Percentiles rank a stretch among this genome's conserved stretches.
These are phyloP conservation scores for Meredithiella fracta DNA, from an alignment of 2,329 filamentous ascomycete genomes.

Conservation along the genomic window DNA sequence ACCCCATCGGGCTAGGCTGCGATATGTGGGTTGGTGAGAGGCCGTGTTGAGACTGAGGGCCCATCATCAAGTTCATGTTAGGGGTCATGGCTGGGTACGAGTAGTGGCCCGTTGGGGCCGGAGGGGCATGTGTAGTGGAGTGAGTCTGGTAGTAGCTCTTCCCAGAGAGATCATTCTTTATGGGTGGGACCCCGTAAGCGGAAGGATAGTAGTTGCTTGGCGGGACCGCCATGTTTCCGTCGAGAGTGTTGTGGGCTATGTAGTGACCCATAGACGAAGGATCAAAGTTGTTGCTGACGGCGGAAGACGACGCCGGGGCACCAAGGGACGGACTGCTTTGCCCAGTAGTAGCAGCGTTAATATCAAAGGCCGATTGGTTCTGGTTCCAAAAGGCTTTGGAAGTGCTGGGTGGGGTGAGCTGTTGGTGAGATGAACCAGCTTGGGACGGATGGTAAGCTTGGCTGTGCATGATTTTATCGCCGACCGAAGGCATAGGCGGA, in stretches of 20 bases:
- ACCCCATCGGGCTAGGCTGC: not conserved
- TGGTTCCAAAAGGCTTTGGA: conserved; percentile 31
- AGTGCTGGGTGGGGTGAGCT: conserved; percentile 31
- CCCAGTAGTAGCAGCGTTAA: conserved; percentile 24
- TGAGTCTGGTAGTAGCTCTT: conserved; percentile 6
- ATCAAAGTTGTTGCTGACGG: conserved; percentile 24
- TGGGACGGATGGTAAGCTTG: conserved; percentile 6
- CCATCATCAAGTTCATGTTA: not conserved
- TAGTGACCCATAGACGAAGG: conserved; percentile 16
- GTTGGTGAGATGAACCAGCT: conserved; percentile 20
- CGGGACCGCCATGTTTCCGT: not conserved
- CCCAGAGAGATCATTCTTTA: not conserved
- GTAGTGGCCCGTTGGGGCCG: not conserved
- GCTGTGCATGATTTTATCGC: conserved; percentile 11
- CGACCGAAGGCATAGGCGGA: conserved; percentile 29
- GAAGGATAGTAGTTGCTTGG: not conserved
- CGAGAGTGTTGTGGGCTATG: not conserved
- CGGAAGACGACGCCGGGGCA: conserved; percentile 22
- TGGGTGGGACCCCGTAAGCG: not conserved
- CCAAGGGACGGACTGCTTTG: conserved; percentile 32
- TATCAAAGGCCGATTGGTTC: conserved; percentile 22
- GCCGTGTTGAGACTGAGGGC: not conserved
- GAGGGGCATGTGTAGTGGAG: not conserved
- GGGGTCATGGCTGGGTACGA: not conserved
- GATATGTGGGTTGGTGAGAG: conserved; percentile 20